Base-by-base conservation (phyloP, 306 rosid species). In the Fragaria vesca region DNA sequence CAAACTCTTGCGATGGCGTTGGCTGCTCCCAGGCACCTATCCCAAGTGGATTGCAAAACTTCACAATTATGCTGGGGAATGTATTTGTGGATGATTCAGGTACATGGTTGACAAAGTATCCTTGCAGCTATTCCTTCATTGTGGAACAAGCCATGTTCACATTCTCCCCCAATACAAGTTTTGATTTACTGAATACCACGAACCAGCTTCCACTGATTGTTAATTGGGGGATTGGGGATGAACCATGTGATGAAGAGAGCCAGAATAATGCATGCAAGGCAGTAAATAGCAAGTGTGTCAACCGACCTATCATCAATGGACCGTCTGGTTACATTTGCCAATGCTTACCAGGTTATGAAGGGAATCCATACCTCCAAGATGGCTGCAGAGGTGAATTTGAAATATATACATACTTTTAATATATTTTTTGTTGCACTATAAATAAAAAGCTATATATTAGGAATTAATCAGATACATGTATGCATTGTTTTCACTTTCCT, bases 361-460 rank as follows among this genome's bases (percentile, higher is more conserved):
- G 85, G 54, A 77, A 77, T 17, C 79, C 85, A 17, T 82, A 73
- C 40, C 78, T 54, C 24, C 47, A n/a, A 6, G 12, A 72, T 43
- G 85, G 85, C 5, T 77, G 85, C 80, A 65, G 58, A 68, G 82
- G 86, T 78, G 62, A 50, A 3, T 4, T 50, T 16, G 2, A 50
- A 13, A 16, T 55, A 55, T n/a, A 50, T 15, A 50, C 20, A 50
- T 16, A 50, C 55, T 10, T 46, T 46, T 10, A 16, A 46, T 16
- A 16, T 16, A 11, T 50, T 13, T 48, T 13, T 48, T 48, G 52
- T 48, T 48, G 52, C 52, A 48, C 55, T 50, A 16, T 15, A 50
- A 16, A 16, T 15, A 15, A 50, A 4, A 50, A 15, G n/a, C 55
- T 4, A 13, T 10, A 50, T 3, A 50, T 13, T 50, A 4, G n/a